A percentile compares a stretch with the other conserved stretches of the same genome.
Evolutionary conservation across 2,329 filamentous ascomycete genomes (phyloP).

Genomic region (Ceratocystis diversiconidia): DNA sequence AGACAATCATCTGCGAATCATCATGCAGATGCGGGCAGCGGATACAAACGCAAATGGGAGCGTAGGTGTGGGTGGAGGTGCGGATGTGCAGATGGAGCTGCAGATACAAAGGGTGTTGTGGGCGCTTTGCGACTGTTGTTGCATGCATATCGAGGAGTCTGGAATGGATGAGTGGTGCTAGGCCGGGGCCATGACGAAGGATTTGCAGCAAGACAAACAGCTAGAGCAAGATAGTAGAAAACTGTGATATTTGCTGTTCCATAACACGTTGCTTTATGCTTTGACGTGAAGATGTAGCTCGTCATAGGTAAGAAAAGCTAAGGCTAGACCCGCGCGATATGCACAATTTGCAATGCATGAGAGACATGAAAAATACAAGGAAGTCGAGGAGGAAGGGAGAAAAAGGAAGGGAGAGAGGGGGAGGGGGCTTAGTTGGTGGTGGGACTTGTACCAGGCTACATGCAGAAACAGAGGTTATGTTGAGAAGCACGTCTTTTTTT

Average conservation of each 20-base stretch:
- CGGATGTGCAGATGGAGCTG: not conserved
- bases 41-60: not conserved
- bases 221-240: not conserved
- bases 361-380: not conserved
- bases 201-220: not conserved
- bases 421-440: no score
- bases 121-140: not conserved
- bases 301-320: not conserved
- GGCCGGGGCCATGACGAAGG: not conserved
- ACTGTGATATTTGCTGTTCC: not conserved
- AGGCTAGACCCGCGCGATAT: not conserved
- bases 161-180: not conserved
- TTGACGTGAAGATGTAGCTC: constrained; percentile 5
- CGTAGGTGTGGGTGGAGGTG: not conserved
- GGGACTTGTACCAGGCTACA: not conserved
- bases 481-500: not conserved
- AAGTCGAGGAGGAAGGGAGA: not conserved
- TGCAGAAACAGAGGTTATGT: not conserved
- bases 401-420: no score
- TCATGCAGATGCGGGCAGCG: constrained; percentile 3
- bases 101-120: not conserved
- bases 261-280: not conserved
- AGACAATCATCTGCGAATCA: constrained; percentile 7
- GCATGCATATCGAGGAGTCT: not conserved
- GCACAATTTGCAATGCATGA: not conserved